phyloP scores from a whole-genome alignment of 768 basidiomycete species.

The Termitomyces sp. region DNA sequence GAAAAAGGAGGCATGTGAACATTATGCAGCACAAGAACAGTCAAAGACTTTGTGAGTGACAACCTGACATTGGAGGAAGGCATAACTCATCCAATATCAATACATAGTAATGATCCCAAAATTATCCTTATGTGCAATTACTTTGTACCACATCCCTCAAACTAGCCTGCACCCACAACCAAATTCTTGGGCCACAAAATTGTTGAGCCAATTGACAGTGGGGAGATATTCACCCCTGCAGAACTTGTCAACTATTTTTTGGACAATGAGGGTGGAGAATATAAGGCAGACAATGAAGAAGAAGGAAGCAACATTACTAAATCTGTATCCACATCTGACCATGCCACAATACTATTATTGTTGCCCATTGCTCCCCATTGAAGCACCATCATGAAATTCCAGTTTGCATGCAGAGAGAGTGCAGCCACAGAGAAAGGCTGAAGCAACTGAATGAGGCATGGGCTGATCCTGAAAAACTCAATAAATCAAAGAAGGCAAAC shows the following conservation, averaged over 20 bases:
- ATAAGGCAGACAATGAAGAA: background rate
- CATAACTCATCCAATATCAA: background rate
- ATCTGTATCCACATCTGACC: background rate
- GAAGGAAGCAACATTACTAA: background rate
- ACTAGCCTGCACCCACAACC: background rate
- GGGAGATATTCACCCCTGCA: background rate
- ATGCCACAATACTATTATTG: background rate
- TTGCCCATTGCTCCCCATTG: conserved; percentile 1
- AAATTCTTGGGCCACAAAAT: background rate
- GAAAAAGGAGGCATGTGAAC: background rate
- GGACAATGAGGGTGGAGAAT: background rate
- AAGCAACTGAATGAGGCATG: conserved; percentile 1
- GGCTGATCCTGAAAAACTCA: conserved; percentile 13
- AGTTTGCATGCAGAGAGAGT: background rate
- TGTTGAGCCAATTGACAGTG: background rate
- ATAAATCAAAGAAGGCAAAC: conserved; percentile 12
- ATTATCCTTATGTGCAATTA: background rate
- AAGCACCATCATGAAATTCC: conserved; percentile 12
- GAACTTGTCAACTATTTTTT: background rate
- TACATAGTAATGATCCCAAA: background rate
- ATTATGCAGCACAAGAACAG: background rate
- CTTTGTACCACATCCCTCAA: background rate
- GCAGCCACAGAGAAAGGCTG: background rate
- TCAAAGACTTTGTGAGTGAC: background rate
- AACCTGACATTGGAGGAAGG: background rate